Evolutionary conservation across 2,329 filamentous ascomycete genomes (phyloP), one percentile per base, ranked within the genome.

Genomic region (Hymenoscyphus fraxineus): DNA sequence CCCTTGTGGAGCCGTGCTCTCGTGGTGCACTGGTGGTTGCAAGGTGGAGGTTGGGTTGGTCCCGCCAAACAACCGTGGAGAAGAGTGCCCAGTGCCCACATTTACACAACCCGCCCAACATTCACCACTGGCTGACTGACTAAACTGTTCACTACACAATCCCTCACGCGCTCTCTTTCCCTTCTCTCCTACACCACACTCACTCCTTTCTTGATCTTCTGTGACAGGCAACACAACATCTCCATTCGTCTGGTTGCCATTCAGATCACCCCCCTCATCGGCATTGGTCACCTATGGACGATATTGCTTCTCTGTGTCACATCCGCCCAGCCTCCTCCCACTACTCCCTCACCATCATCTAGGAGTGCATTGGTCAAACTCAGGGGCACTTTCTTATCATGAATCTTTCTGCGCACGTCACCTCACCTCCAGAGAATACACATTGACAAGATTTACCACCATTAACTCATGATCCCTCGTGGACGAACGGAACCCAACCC

Each of bases 231-330:
- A 51, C 44, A 51, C 44, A 51, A n/a, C n/a, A 22, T 10, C 19
- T 51, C 19, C 44, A 22, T 22, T 51, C 22, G 7, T 22, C 44
- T 22, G n/a, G 19, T 19, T 47, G 35, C n/a, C 41, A 19, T 47
- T 44, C 3, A 15, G 35, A 32, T 39, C 19, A 44, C 5, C 32
- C n/a, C 16, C 16, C 15, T 6, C 44, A 47, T 35, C 5, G 32
- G 32, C 44, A 47, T 47, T 12, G n/a, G 19, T 47, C 44, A 19
- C n/a, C 10, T 51, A 51, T 51, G 19, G 44, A 51, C 10, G 19
- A 51, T 51, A 51, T 51, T 51, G 44, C 44, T 47, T 47, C 44
- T 51, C 44, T 19, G 44, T 51, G 44, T 51, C 44, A 51, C 44
- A 51, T 51, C 44, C 44, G 44, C 44, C 44, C 44, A 27, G 44